Percentiles rank a stretch among this genome's conserved stretches.
Evolutionary conservation across 2,329 filamentous ascomycete genomes (phyloP).

Genomic region (Gaeumannomyces tritici): DNA sequence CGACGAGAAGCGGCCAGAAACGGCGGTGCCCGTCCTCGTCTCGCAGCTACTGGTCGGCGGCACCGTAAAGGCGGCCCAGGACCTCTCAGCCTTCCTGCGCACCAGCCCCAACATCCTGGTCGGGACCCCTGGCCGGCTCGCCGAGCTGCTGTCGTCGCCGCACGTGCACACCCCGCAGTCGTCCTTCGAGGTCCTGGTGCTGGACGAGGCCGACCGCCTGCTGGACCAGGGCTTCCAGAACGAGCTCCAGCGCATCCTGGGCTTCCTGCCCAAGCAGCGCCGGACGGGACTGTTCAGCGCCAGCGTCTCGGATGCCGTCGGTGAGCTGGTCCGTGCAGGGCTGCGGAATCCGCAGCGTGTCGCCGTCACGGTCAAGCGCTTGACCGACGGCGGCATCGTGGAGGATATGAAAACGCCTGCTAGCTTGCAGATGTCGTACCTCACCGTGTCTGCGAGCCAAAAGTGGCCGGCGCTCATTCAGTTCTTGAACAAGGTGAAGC

Average conservation of each 20-base stretch:
- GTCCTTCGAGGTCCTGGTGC: constrained; percentile 82
- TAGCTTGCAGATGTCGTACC: constrained; percentile 84
- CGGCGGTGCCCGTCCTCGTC: constrained; percentile 20
- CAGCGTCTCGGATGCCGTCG: constrained; percentile 89
- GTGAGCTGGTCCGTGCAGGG: constrained; percentile 85
- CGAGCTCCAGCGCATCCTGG: constrained; percentile 77
- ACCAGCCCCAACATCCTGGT: constrained; percentile 82
- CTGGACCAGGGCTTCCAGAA: constrained; percentile 91
- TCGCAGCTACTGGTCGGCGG: constrained; percentile 72
- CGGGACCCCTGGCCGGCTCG: constrained; percentile 74
- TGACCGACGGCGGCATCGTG: constrained; percentile 48
- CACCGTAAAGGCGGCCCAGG: constrained; percentile 65
- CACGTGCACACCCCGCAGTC: constrained; percentile 83
- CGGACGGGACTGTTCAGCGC: constrained; percentile 92
- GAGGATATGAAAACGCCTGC: constrained; percentile 85
- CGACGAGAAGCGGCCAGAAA: constrained; percentile 43
- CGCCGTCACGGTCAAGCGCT: constrained; percentile 78
- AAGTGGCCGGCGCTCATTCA: constrained; percentile 69
- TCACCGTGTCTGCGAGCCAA: constrained; percentile 64
- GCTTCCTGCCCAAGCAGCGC: constrained; percentile 80
- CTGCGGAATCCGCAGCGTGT: constrained; percentile 92
- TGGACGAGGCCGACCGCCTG: constrained; percentile 90
- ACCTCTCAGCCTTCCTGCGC: constrained; percentile 75
- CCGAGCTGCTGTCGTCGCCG: constrained; percentile 77
- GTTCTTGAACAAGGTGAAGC: constrained; percentile 60